Evolutionary conservation across 179 eudicot species (phyloP).

Genomic region (Corrigiola litoralis): DNA sequence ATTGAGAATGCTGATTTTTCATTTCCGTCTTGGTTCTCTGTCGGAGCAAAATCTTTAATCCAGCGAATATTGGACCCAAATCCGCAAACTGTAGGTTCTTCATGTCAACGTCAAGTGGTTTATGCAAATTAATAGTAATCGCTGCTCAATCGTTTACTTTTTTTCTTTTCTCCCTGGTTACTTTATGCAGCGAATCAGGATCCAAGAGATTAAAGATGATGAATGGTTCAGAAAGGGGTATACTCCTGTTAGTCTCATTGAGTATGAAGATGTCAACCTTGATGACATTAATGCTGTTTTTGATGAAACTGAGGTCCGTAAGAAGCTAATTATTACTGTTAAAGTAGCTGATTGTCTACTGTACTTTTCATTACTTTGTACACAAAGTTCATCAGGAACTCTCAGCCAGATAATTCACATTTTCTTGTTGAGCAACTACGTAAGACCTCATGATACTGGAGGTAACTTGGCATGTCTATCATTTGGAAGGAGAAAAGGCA

Average conservation of each 20-base stretch:
- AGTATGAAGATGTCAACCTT: slow-evolving; percentile 88
- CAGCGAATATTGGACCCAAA: slow-evolving; percentile 80
- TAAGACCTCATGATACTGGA: too few relatives aligned
- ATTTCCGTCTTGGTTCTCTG: slow-evolving; percentile 89
- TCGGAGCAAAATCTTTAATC: slow-evolving; percentile 79
- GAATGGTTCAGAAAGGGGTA: slow-evolving; percentile 86
- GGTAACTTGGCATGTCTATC: too few relatives aligned
- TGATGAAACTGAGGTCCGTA: slow-evolving; percentile 80
- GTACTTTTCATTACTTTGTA: neutral
- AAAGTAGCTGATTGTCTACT: neutral
- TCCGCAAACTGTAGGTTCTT: slow-evolving; percentile 68
- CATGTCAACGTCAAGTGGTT: neutral
- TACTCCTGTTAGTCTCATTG: slow-evolving; percentile 65
- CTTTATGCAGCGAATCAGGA: slow-evolving; percentile 69
- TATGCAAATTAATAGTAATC: neutral
- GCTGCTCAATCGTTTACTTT: neutral
- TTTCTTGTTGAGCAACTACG: neutral
- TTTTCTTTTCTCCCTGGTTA: neutral
- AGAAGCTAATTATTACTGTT: neutral
- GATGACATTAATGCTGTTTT: slow-evolving; percentile 93
- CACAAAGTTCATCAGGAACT: neutral
- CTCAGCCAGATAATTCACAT: neutral
- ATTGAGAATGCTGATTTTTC: slow-evolving; percentile 76
- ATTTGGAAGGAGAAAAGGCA: too few relatives aligned
- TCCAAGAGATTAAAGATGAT: slow-evolving; percentile 76